phyloP scores from a whole-genome alignment of 1,284 basidiomycete genomes.

The Hemileia vastatrix region DNA sequence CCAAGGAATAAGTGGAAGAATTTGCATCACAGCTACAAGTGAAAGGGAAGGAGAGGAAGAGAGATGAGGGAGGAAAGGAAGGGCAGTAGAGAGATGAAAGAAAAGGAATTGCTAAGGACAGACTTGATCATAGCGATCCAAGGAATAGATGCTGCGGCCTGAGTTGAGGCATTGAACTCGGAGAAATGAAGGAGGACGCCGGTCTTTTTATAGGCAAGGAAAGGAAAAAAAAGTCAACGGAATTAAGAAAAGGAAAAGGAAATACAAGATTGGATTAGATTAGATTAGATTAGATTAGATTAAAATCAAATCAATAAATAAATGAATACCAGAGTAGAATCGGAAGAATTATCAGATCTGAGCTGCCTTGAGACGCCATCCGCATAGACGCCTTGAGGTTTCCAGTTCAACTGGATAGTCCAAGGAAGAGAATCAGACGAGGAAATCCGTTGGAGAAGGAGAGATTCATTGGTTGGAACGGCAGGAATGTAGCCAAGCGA shows the following conservation, averaged over 20 bases:
- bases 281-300: neutral
- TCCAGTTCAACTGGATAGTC: slow-evolving; percentile 22
- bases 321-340: slow-evolving; percentile 1
- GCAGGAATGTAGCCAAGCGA: slow-evolving; percentile 23
- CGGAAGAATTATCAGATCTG: slow-evolving; percentile 1
- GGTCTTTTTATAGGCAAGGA: neutral
- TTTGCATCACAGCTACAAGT: slow-evolving; percentile 15
- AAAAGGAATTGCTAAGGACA: slow-evolving; percentile 48
- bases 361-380: slow-evolving; percentile 17
- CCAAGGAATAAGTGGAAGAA: slow-evolving; percentile 7
- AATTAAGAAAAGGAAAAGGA: neutral
- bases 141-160: slow-evolving; percentile 55
- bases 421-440: neutral
- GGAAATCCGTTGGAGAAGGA: neutral
- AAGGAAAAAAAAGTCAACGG: neutral
- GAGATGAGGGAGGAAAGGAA: neutral
- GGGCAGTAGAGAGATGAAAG: neutral
- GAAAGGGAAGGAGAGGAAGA: neutral
- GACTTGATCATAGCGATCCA: slow-evolving; percentile 82
- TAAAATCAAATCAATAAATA: neutral
- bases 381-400: slow-evolving; percentile 14
- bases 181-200: slow-evolving; percentile 39
- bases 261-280: neutral
- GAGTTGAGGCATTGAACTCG: slow-evolving; percentile 28
- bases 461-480: slow-evolving; percentile 10